Conservation (phyloP, 2,329 filamentous ascomycete genomes). For the Alternaria sp. region DNA sequence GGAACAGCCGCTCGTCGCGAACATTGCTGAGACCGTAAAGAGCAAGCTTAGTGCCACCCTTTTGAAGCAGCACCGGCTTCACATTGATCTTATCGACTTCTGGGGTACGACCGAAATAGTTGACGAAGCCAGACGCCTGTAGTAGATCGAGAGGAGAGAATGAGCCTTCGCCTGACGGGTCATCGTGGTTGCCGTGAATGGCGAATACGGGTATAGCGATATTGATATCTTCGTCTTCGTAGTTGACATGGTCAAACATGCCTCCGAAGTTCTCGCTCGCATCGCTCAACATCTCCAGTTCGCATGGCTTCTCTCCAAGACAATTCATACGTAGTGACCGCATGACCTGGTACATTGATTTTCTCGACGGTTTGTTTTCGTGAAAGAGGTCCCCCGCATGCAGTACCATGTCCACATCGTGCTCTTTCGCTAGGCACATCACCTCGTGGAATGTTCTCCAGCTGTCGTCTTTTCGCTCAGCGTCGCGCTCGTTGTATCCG, state of each 20-base stretch:
- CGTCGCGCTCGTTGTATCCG: constrained; percentile 91
- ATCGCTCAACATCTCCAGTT: constrained; percentile 93
- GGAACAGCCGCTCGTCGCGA: constrained; percentile 90
- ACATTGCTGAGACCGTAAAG: constrained; percentile 96
- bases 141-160: constrained; percentile 89
- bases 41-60: constrained; percentile 89
- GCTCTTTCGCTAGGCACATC: constrained; percentile 82
- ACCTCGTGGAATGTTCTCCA: constrained; percentile 97
- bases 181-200: constrained; percentile 98
- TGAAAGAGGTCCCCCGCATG: constrained; percentile 96
- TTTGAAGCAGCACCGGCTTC: constrained; percentile 91
- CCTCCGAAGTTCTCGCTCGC: constrained; percentile 87
- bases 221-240: constrained; percentile 97
- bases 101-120: constrained; percentile 92
- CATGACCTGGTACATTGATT: constrained; percentile 98
- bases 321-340: constrained; percentile 91
- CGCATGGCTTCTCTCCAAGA: constrained; percentile 91
- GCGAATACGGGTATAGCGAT: constrained; percentile 97
- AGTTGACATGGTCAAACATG: constrained; percentile 93
- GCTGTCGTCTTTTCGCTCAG: constrained; percentile 94
- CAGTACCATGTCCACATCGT: constrained; percentile 97
- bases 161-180: constrained; percentile 95
- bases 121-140: constrained; percentile 88
- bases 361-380: constrained; percentile 95
- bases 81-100: constrained; percentile 93